Percentiles rank a stretch among this genome's conserved stretches.
These are phyloP conservation scores for Auriscalpium orientale DNA, from an alignment of 768 basidiomycete genomes.

Conservation along the genomic window DNA sequence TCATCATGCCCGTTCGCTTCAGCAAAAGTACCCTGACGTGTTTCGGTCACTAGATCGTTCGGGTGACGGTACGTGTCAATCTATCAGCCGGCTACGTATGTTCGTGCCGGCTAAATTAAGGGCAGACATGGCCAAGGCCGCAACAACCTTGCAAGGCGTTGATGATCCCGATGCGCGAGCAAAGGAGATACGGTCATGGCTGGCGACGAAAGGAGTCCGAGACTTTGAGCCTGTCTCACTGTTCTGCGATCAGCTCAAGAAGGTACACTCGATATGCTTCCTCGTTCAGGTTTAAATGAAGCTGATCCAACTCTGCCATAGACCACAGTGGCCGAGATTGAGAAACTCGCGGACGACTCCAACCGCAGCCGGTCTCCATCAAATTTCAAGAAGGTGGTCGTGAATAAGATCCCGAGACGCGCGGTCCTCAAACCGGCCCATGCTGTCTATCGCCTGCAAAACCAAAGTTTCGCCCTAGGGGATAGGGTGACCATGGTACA, in stretches of 20 bases:
- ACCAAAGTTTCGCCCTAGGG: conserved; percentile 80
- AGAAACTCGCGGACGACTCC: conserved; percentile 64
- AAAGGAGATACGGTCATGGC: conserved; percentile 77
- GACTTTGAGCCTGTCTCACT: conserved; percentile 92
- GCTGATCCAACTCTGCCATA: conserved; percentile 22
- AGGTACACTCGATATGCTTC: conserved; percentile 37
- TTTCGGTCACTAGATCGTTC: conserved; percentile 63
- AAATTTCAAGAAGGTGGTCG: conserved; percentile 83
- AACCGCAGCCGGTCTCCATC: conserved; percentile 50
- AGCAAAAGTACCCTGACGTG: conserved; percentile 80
- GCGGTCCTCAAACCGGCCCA: conserved; percentile 92
- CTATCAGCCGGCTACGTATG: background rate
- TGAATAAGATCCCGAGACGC: conserved; percentile 87
- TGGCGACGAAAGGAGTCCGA: conserved; percentile 77
- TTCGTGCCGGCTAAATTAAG: background rate
- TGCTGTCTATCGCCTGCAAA: conserved; percentile 81
- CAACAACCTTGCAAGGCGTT: conserved; percentile 46
- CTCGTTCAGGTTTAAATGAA: background rate
- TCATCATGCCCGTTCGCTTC: conserved; percentile 1
- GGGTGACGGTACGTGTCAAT: conserved; percentile 53
- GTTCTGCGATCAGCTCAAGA: conserved; percentile 85
- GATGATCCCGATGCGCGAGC: conserved; percentile 61
- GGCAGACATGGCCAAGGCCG: conserved; percentile 65
- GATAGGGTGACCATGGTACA: conserved; percentile 96
- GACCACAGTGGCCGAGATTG: conserved; percentile 76